Conservation (phyloP, 2,329 filamentous ascomycete species). For the Fusarium cicatricum region DNA sequence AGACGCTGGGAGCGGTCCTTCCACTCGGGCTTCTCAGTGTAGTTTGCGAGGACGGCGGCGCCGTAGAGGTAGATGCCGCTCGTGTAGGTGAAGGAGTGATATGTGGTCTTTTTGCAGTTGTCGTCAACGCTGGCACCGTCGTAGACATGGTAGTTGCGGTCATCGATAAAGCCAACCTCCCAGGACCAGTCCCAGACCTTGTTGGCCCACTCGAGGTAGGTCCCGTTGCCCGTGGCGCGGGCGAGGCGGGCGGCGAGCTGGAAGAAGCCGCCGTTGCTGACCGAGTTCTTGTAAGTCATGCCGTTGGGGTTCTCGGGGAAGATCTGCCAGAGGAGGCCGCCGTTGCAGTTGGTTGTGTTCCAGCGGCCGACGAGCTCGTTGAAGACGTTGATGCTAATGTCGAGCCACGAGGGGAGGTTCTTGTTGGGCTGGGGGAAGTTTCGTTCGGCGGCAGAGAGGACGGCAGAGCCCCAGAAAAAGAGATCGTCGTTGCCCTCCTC, state of each 20-base stretch:
- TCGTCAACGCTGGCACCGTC: slow-evolving; percentile 67
- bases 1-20: slow-evolving; percentile 59
- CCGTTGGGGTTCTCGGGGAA: slow-evolving; percentile 76
- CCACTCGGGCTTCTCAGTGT: slow-evolving; percentile 64
- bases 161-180: slow-evolving; percentile 64
- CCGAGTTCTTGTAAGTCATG: slow-evolving; percentile 83
- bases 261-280: slow-evolving; percentile 85
- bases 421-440: slow-evolving; percentile 70
- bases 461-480: slow-evolving; percentile 75
- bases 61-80: slow-evolving; percentile 72
- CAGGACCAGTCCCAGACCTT: slow-evolving; percentile 73
- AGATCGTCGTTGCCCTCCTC: slow-evolving; percentile 79
- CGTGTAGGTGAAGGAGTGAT: slow-evolving; percentile 70
- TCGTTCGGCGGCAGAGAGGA: slow-evolving; percentile 73
- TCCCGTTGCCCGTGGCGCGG: slow-evolving; percentile 71
- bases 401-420: slow-evolving; percentile 67
- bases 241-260: slow-evolving; percentile 80
- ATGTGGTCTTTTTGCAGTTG: slow-evolving; percentile 63
- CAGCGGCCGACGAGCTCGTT: slow-evolving; percentile 74
- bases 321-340: slow-evolving; percentile 85
- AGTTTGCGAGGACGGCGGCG: slow-evolving; percentile 69
- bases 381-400: slow-evolving; percentile 76
- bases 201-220: slow-evolving; percentile 72
- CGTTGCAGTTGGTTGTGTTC: slow-evolving; percentile 72
- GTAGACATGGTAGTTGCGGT: slow-evolving; percentile 60